phyloP scores from a whole-genome alignment of 257 asterid genomes.

The Rauvolfia tetraphylla region DNA sequence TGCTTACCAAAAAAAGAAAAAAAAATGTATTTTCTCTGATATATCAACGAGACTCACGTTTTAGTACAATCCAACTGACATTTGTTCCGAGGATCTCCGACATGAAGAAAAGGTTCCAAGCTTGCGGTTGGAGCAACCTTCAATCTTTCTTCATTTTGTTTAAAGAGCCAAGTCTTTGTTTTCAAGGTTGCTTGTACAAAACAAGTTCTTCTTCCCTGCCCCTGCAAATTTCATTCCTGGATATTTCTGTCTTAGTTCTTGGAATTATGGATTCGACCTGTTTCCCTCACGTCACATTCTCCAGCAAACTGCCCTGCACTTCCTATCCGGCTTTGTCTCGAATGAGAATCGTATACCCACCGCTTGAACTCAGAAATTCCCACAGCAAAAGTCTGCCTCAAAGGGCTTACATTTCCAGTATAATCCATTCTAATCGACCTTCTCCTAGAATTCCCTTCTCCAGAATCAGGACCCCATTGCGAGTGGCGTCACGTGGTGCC shows the following conservation, averaged over 20 bases:
- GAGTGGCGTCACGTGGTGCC: neutral
- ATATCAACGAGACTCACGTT: too few relatives aligned
- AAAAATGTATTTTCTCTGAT: too few relatives aligned
- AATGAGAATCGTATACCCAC: neutral
- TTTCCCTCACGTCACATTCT: neutral
- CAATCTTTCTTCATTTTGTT: constrained; percentile 33
- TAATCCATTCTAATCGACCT: neutral
- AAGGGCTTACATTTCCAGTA: neutral
- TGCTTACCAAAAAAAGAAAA: too few relatives aligned
- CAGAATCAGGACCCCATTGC: neutral
- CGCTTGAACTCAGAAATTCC: neutral
- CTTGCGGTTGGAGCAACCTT: constrained; percentile 33
- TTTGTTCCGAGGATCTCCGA: neutral
- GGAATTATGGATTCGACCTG: constrained; percentile 19
- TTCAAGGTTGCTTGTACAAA: too few relatives aligned
- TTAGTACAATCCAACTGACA: too few relatives aligned
- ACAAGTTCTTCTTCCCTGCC: constrained; percentile 3
- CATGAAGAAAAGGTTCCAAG: constrained; percentile 32
- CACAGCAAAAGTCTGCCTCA: neutral
- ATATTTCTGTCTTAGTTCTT: constrained; percentile 3
- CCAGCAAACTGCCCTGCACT: neutral
- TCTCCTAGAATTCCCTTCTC: neutral
- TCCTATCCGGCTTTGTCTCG: neutral
- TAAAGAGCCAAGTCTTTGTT: too few relatives aligned
- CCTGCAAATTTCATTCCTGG: neutral